A percentile compares a stretch with the other conserved stretches of the same genome.
These are phyloP conservation scores for Termitomyces sp. DNA, from an alignment of 768 basidiomycete genomes.

Conservation along the genomic window DNA sequence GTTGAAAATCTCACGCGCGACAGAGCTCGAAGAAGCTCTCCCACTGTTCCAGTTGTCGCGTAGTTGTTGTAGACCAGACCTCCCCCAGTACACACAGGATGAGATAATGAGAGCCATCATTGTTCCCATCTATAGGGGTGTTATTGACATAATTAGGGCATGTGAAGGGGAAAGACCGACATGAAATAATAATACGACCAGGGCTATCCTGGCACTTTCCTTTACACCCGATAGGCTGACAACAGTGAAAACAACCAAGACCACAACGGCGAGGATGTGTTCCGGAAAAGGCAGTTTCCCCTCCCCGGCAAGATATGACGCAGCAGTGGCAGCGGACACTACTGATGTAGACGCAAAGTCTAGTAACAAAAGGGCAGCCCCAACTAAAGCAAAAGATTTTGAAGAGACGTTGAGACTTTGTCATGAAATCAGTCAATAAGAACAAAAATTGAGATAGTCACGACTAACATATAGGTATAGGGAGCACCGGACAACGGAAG, in stretches of 20 bases:
- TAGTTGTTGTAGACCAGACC: constrained; percentile 41
- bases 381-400: constrained; percentile 57
- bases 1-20: constrained; percentile 48
- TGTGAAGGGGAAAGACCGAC: constrained; percentile 26
- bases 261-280: constrained; percentile 44
- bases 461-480: constrained; percentile 57
- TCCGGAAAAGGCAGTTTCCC: constrained; percentile 50
- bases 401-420: constrained; percentile 55
- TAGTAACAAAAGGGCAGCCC: constrained; percentile 60
- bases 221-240: constrained; percentile 54
- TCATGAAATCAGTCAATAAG: not conserved
- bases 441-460: not conserved
- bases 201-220: constrained; percentile 58
- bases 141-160: not conserved
- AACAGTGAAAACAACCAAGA: constrained; percentile 47
- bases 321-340: constrained; percentile 70
- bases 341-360: constrained; percentile 67
- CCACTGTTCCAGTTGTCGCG: constrained; percentile 48
- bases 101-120: constrained; percentile 51
- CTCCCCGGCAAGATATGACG: constrained; percentile 62
- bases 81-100: constrained; percentile 44
- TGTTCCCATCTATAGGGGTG: constrained; percentile 37
- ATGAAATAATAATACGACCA: constrained; percentile 53
- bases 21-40: constrained; percentile 19
- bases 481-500: constrained; percentile 66